These are phyloP conservation scores for Ceratobasidium sp. DNA, from an alignment of 1,284 basidiomycete species.

Conservation along the genomic window DNA sequence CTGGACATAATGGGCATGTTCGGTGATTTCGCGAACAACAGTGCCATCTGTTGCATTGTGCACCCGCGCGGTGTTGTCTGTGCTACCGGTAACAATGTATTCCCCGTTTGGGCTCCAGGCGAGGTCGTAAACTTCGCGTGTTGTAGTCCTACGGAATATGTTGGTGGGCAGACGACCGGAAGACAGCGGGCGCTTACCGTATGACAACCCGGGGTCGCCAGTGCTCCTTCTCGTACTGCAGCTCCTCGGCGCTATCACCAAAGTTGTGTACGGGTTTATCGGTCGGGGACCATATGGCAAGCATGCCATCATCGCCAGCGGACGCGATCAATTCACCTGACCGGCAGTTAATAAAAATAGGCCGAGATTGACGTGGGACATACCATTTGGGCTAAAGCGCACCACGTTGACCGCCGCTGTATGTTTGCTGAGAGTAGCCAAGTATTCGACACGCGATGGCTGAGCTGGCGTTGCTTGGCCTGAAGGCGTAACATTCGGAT, in stretches of 20 bases:
- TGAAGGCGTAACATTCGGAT: conserved; percentile 77
- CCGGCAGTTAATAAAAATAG: background rate
- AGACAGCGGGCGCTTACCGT: conserved; percentile 58
- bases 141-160: conserved; percentile 64
- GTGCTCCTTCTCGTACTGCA: conserved; percentile 90
- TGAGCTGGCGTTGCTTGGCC: conserved; percentile 58
- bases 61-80: conserved; percentile 92
- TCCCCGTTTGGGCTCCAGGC: conserved; percentile 97
- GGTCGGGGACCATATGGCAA: conserved; percentile 92
- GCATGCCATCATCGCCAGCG: conserved; percentile 96
- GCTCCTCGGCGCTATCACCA: conserved; percentile 81
- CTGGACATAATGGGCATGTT: conserved; percentile 94
- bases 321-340: conserved; percentile 88
- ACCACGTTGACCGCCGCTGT: conserved; percentile 97
- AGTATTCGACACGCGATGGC: conserved; percentile 93
- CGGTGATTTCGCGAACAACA: conserved; percentile 82
- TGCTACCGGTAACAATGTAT: conserved; percentile 92
- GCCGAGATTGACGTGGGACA: conserved; percentile 45
- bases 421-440: conserved; percentile 92
- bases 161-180: conserved; percentile 12
- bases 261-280: conserved; percentile 74
- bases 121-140: conserved; percentile 96
- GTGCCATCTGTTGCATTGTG: conserved; percentile 81
- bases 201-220: conserved; percentile 94
- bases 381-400: conserved; percentile 92